Percentiles rank a stretch among this genome's conserved stretches.
phyloP scores from a whole-genome alignment of 1,139 yeast species.

The Candida neerlandica region DNA sequence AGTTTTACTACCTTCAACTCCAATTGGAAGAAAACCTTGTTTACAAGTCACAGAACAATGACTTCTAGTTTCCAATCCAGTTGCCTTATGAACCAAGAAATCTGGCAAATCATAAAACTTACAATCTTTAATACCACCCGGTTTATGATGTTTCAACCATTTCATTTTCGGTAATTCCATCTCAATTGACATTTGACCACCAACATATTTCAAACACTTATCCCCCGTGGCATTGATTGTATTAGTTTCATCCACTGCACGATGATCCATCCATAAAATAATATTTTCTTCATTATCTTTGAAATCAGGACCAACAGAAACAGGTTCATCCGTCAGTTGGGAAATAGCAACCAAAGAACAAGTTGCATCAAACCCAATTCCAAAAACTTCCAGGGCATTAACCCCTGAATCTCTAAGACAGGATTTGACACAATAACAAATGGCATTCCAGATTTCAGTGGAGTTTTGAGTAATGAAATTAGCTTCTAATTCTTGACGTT shows the following conservation, averaged over 20 bases:
- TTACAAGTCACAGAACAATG: conserved; percentile 92
- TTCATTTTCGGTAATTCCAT: conserved; percentile 97
- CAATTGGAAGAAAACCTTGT: conserved; percentile 91
- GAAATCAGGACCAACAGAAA: conserved; percentile 93
- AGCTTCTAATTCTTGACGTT: conserved; percentile 73
- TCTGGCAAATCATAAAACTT: conserved; percentile 94
- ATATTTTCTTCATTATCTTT: conserved; percentile 72
- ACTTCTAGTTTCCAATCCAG: conserved; percentile 83
- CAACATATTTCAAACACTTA: conserved; percentile 83
- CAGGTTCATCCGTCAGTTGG: conserved; percentile 66
- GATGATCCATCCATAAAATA: conserved; percentile 97
- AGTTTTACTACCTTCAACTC: conserved; percentile 79
- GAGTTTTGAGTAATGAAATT: conserved; percentile 81
- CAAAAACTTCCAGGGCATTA: conserved; percentile 66
- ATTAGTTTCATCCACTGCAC: conserved; percentile 86
- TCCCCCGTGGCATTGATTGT: conserved; percentile 80
- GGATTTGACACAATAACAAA: conserved; percentile 77
- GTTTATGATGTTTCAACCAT: conserved; percentile 90
- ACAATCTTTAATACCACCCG: conserved; percentile 63
- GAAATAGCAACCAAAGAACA: conserved; percentile 87
- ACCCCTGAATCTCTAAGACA: conserved; percentile 75
- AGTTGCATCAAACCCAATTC: conserved; percentile 96
- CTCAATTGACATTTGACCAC: conserved; percentile 97
- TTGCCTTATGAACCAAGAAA: conserved; percentile 85
- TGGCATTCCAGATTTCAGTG: conserved; percentile 90